These are phyloP conservation scores for Monocercomonoides exilis DNA, from an alignment of 78 protist genomes.

Conservation along the genomic window DNA sequence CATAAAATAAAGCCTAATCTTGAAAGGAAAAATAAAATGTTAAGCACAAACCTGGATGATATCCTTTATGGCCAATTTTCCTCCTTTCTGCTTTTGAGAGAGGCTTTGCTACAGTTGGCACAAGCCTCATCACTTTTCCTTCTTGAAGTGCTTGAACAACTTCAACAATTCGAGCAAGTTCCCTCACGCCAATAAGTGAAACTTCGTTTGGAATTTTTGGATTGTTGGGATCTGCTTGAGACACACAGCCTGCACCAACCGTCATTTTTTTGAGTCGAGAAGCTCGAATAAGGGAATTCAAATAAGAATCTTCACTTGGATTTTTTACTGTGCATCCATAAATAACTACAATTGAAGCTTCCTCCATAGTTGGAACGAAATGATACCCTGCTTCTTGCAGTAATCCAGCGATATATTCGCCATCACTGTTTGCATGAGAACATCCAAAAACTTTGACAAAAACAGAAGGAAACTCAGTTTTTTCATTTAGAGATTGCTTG, in stretches of 20 bases:
- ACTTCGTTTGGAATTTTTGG: neutral
- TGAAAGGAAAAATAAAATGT: too few relatives aligned
- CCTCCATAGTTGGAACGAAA: neutral
- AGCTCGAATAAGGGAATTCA: neutral
- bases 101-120: neutral
- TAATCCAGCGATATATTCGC: constrained; percentile 62
- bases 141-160: constrained; percentile 26
- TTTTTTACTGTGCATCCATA: constrained; percentile 65
- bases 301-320: constrained; percentile 37
- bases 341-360: constrained; percentile 1
- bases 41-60: neutral
- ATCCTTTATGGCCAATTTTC: neutral
- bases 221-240: constrained; percentile 47
- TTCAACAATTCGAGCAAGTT: constrained; percentile 48
- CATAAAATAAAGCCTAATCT: too few relatives aligned
- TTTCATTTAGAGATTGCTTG: too few relatives aligned
- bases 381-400: neutral
- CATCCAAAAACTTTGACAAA: constrained; percentile 69
- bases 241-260: constrained; percentile 55
- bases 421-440: constrained; percentile 49
- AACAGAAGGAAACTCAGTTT: too few relatives aligned
- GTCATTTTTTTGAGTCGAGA: neutral
- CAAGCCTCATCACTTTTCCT: neutral
- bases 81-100: neutral
- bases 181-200: constrained; percentile 45